phyloP scores from a whole-genome alignment of 345 rosid genomes.

The Linum lewisii region DNA sequence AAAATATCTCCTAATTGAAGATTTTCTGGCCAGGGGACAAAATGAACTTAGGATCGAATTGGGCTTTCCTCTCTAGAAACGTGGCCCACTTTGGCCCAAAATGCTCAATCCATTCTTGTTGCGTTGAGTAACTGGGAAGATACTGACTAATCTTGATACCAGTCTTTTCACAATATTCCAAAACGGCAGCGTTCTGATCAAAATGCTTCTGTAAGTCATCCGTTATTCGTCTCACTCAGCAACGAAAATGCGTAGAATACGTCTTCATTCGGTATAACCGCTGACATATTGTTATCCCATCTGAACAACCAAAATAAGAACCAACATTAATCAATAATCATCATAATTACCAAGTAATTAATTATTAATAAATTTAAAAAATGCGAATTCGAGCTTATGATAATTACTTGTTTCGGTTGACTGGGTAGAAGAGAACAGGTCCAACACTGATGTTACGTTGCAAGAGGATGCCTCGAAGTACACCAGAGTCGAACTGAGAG shows the following conservation, averaged over 20 bases:
- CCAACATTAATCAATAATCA: too few species aligned
- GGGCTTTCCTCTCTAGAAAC: conserved; percentile 11
- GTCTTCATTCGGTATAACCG: conserved; percentile 18
- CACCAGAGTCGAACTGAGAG: conserved; percentile 9
- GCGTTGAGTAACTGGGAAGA: conserved; percentile 6
- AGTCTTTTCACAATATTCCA: conserved; percentile 5
- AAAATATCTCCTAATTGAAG: background rate
- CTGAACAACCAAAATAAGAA: conserved; percentile 5
- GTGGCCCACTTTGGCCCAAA: conserved; percentile 17
- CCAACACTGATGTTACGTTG: conserved; percentile 13
- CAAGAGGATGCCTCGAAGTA: conserved; percentile 18
- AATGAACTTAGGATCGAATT: conserved; percentile 13
- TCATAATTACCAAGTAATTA: too few species aligned
- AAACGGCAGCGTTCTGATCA: conserved; percentile 13
- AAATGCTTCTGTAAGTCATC: conserved; percentile 10
- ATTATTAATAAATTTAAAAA: too few species aligned
- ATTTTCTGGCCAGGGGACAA: conserved; percentile 4
- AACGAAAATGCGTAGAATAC: conserved; percentile 13
- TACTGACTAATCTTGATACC: conserved; percentile 15
- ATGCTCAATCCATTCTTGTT: conserved; percentile 16
- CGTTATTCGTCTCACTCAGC: conserved; percentile 3
- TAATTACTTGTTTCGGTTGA: conserved; percentile 17
- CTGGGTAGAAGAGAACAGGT: conserved; percentile 22
- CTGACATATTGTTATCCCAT: conserved; percentile 17
- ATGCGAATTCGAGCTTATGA: too few species aligned